Percentiles rank a stretch among this genome's conserved stretches.
Evolutionary conservation across 495 filamentous ascomycete genomes (phyloP).

Genomic region (Copromyces sp.): DNA sequence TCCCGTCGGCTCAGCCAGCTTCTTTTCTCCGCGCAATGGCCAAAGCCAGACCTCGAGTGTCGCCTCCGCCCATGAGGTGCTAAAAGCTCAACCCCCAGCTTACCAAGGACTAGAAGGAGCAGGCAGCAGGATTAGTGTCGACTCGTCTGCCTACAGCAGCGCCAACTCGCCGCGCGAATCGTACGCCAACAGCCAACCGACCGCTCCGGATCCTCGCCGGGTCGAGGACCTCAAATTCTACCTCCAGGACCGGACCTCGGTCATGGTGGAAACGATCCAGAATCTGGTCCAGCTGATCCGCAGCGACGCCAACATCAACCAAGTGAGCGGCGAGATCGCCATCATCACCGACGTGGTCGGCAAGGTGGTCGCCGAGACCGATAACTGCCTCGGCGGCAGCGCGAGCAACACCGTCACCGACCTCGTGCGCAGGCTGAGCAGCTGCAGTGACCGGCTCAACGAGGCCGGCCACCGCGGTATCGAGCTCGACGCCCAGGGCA

Average conservation of each 20-base stretch:
- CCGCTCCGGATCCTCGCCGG: slow-evolving; percentile 32
- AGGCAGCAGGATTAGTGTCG: slow-evolving; percentile 31
- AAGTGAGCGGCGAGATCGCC: slow-evolving; percentile 58
- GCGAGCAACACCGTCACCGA: slow-evolving; percentile 21
- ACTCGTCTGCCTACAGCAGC: slow-evolving; percentile 47
- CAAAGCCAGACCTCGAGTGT: slow-evolving; percentile 23
- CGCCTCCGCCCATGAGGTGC: slow-evolving; percentile 25
- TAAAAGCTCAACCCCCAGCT: slow-evolving; percentile 26
- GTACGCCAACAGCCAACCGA: slow-evolving; percentile 28
- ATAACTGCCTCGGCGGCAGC: slow-evolving; percentile 40
- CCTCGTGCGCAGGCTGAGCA: slow-evolving; percentile 52
- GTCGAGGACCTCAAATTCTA: slow-evolving; percentile 70
- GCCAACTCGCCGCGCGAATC: slow-evolving; percentile 45
- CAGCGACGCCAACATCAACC: slow-evolving; percentile 51
- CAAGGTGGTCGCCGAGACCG: slow-evolving; percentile 57
- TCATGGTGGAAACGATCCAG: slow-evolving; percentile 73
- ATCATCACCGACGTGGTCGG: slow-evolving; percentile 61
- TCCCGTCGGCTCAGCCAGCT: slow-evolving; percentile 41
- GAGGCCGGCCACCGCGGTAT: slow-evolving; percentile 57
- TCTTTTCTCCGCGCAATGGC: slow-evolving; percentile 38
- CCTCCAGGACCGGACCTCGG: slow-evolving; percentile 74
- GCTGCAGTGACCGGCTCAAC: slow-evolving; percentile 55
- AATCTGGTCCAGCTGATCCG: slow-evolving; percentile 72
- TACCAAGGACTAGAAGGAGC: slow-evolving; percentile 34
- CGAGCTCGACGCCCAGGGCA: slow-evolving; percentile 36